These are phyloP conservation scores for Prototheca wickerhamii DNA, from an alignment of 163 green algal genomes.

Conservation along the genomic window DNA sequence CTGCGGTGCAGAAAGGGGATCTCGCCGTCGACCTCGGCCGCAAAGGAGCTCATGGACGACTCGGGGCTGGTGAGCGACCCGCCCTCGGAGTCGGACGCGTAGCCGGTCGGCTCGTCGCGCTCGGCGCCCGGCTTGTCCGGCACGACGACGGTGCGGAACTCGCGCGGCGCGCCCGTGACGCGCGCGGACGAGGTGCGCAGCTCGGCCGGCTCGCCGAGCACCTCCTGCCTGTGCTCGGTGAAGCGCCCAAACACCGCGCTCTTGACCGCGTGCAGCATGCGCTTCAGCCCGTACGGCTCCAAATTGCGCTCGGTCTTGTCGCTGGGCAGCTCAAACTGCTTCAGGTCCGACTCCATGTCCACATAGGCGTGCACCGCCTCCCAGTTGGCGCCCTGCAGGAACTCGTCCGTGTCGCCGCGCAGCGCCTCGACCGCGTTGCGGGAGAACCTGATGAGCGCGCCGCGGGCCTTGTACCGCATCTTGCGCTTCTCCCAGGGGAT, in stretches of 20 bases:
- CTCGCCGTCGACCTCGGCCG: constrained; percentile 3
- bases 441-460: constrained; percentile 39
- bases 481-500: constrained; percentile 18
- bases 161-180: background rate
- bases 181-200: background rate
- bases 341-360: constrained; percentile 25
- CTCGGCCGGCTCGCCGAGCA: background rate
- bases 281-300: background rate
- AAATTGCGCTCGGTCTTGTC: background rate
- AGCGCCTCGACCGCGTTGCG: constrained; percentile 30
- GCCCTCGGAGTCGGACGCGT: background rate
- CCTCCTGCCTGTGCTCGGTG: background rate
- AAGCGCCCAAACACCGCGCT: background rate
- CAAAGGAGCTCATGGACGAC: no score
- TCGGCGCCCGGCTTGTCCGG: background rate
- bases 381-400: constrained; percentile 62
- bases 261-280: background rate
- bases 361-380: constrained; percentile 38
- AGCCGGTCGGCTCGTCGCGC: background rate
- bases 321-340: constrained; percentile 20
- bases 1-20: constrained; percentile 3
- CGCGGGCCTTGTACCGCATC: constrained; percentile 36
- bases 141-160: no score
- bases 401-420: constrained; percentile 46
- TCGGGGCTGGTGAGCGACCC: background rate